Evolutionary conservation across 176 grass and related monocot genomes (phyloP).

Genomic region (Carex scoparia): DNA sequence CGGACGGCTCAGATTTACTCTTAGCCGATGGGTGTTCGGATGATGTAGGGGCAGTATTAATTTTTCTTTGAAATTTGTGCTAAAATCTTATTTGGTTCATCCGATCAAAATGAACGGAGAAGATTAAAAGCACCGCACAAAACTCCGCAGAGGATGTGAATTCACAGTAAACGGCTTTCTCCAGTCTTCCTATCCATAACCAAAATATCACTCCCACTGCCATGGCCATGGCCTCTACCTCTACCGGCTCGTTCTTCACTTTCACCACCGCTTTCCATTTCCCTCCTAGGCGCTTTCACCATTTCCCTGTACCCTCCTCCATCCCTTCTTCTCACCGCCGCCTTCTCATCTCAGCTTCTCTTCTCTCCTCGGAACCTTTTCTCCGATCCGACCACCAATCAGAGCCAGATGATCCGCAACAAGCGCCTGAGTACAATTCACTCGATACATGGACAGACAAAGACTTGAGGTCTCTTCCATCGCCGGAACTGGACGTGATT

Average conservation of each 20-base stretch:
- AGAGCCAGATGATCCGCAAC: constrained; percentile 23
- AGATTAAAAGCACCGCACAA: too few species aligned
- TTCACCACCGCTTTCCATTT: constrained; percentile 34
- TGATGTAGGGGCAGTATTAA: too few species aligned
- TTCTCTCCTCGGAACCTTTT: constrained; percentile 6
- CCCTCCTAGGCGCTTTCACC: constrained; percentile 21
- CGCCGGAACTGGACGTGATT: constrained; percentile 57
- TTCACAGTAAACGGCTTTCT: neutral
- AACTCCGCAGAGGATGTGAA: too few species aligned
- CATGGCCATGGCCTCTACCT: neutral
- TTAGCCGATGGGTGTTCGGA: too few species aligned
- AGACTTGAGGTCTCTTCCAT: constrained; percentile 44
- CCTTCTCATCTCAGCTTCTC: neutral
- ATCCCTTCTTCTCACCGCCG: constrained; percentile 12
- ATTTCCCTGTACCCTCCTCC: constrained; percentile 24
- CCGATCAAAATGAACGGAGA: too few species aligned
- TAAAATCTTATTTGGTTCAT: too few species aligned
- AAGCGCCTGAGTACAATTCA: constrained; percentile 31
- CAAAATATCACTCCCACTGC: neutral
- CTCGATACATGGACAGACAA: constrained; percentile 34
- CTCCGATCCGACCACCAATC: constrained; percentile 1
- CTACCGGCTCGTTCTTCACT: constrained; percentile 30
- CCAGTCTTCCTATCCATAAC: neutral
- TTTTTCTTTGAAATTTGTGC: too few species aligned
- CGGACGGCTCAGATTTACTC: too few species aligned